These are phyloP conservation scores for Setomelanomma holmii DNA, from an alignment of 2,329 filamentous ascomycete genomes.

Conservation along the genomic window DNA sequence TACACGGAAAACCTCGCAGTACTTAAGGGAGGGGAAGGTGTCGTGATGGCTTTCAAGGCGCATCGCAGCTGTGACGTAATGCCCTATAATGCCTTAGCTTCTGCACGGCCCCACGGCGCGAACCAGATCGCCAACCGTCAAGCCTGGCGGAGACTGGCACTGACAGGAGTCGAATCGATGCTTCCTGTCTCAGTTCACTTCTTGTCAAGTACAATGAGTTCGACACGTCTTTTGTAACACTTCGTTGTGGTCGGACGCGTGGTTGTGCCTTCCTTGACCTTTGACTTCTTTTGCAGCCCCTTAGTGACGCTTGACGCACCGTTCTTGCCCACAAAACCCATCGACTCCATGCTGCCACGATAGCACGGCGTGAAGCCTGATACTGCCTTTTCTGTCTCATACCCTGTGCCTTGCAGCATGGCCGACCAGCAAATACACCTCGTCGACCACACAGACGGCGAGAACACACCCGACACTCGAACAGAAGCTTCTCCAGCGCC, in stretches of 20 bases:
- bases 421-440: conserved; percentile 72
- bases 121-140: conserved; percentile 26
- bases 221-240: not conserved
- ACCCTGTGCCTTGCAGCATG: conserved; percentile 21
- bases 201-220: not conserved
- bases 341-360: conserved; percentile 36
- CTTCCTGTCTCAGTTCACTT: not conserved
- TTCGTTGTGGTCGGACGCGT: conserved; percentile 5
- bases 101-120: conserved; percentile 21
- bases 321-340: conserved; percentile 27
- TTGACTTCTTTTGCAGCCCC: conserved; percentile 19
- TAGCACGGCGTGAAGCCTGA: conserved; percentile 35
- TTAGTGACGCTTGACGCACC: conserved; percentile 20
- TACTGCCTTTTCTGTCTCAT: conserved; percentile 6
- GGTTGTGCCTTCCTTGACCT: conserved; percentile 6
- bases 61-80: conserved; percentile 35
- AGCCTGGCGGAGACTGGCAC: conserved; percentile 9
- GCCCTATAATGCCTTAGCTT: conserved; percentile 15
- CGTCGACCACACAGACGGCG: conserved; percentile 61
- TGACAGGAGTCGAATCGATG: not conserved
- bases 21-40: conserved; percentile 35
- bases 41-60: conserved; percentile 25
- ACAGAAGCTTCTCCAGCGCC: conserved; percentile 18
- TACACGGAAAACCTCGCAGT: conserved; percentile 10
- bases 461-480: conserved; percentile 35